These are phyloP conservation scores for Nemania sp. DNA, from an alignment of 2,329 filamentous ascomycete genomes.

Conservation along the genomic window DNA sequence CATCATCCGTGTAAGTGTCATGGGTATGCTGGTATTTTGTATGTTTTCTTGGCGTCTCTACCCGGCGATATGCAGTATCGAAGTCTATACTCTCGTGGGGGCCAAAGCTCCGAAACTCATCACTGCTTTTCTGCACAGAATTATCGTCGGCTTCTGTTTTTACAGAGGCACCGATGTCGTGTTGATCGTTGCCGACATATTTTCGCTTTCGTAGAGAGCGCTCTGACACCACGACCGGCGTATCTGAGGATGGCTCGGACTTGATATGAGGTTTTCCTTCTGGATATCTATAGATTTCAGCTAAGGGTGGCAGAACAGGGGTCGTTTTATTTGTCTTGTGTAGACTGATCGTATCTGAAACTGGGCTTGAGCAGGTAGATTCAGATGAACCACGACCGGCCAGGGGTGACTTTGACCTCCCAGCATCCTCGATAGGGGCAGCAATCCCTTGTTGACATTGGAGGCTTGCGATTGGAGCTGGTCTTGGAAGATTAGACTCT, in stretches of 20 bases:
- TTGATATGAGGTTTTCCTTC: slow-evolving; percentile 43
- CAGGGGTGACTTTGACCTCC: neutral
- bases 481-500: neutral
- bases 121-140: slow-evolving; percentile 38
- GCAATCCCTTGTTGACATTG: neutral
- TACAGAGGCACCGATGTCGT: slow-evolving; percentile 29
- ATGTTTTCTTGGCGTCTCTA: slow-evolving; percentile 48
- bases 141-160: slow-evolving; percentile 50
- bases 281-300: slow-evolving; percentile 14
- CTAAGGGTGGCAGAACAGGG: slow-evolving; percentile 39
- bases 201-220: slow-evolving; percentile 54
- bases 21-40: slow-evolving; percentile 26
- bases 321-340: neutral
- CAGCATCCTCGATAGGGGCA: neutral
- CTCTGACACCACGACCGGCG: slow-evolving; percentile 55
- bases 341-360: neutral
- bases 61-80: slow-evolving; percentile 51
- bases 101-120: slow-evolving; percentile 38
- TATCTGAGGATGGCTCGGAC: slow-evolving; percentile 58
- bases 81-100: slow-evolving; percentile 64
- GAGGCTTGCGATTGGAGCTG: neutral
- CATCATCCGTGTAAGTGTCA: neutral
- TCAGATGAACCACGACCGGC: neutral
- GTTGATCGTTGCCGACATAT: slow-evolving; percentile 33
- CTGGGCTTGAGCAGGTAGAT: neutral